Evolutionary conservation across 305 asterid genomes (phyloP).

Genomic region (Solanum hybrid): DNA sequence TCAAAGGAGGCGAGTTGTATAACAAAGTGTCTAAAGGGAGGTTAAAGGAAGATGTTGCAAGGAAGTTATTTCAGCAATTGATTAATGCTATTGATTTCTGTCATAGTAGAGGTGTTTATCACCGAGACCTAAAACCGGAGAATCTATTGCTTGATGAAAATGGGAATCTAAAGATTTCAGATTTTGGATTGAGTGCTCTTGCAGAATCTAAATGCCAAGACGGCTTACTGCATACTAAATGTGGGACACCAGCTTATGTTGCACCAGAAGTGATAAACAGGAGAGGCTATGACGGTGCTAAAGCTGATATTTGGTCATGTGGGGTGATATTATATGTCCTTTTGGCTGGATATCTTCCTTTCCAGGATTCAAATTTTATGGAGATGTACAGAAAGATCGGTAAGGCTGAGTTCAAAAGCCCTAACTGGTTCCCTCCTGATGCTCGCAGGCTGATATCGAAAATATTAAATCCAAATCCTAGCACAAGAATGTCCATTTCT

Average conservation of each 20-base stretch:
- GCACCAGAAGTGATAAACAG: conserved; percentile 65
- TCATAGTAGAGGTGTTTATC: conserved; percentile 64
- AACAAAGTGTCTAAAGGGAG: conserved; percentile 50
- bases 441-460: conserved; percentile 46
- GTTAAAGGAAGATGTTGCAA: conserved; percentile 48
- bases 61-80: conserved; percentile 62
- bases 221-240: conserved; percentile 61
- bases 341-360: conserved; percentile 56
- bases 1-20: conserved; percentile 69
- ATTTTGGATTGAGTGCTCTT: conserved; percentile 69
- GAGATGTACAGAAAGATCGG: conserved; percentile 63
- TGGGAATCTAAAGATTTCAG: conserved; percentile 57
- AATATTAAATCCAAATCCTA: conserved; percentile 61
- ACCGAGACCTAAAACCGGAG: conserved; percentile 72
- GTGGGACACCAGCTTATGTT: conserved; percentile 80
- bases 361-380: conserved; percentile 54
- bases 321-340: conserved; percentile 63
- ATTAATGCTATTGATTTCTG: conserved; percentile 69
- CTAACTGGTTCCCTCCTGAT: conserved; percentile 47
- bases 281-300: conserved; percentile 63
- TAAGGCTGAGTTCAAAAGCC: conserved; percentile 53
- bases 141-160: conserved; percentile 61
- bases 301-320: conserved; percentile 70
- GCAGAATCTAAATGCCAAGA: conserved; percentile 47
- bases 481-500: conserved; percentile 42